A percentile compares a stretch with the other conserved stretches of the same genome.
Evolutionary conservation across 176 grass and related monocot species (phyloP).

Genomic region (Aegilops bicornis): DNA sequence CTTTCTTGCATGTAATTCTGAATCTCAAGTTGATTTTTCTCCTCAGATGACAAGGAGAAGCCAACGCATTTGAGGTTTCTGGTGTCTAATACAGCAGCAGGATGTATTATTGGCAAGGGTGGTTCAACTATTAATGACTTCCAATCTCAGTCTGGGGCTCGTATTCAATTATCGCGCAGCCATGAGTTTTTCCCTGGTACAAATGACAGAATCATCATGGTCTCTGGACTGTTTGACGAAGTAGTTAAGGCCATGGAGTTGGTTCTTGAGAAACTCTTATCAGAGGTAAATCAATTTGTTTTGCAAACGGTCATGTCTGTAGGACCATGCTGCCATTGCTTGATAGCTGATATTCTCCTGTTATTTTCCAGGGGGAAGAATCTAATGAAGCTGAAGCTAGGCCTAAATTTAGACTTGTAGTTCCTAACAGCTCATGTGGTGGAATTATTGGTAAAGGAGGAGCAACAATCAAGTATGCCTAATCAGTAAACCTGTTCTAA

Average conservation of each 20-base stretch:
- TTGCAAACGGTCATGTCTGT: neutral
- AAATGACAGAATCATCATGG: constrained; percentile 94
- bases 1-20: neutral
- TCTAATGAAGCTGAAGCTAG: constrained; percentile 75
- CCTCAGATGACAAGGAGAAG: constrained; percentile 65
- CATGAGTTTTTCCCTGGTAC: constrained; percentile 97
- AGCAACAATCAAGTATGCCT: constrained; percentile 88
- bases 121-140: constrained; percentile 96
- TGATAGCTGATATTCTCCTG: constrained; percentile 26
- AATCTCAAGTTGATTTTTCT: neutral
- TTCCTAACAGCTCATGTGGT: constrained; percentile 95
- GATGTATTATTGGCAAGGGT: constrained; percentile 96
- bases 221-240: constrained; percentile 83
- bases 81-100: constrained; percentile 90
- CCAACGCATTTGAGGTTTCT: constrained; percentile 85
- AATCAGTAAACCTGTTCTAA: neutral
- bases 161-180: constrained; percentile 92
- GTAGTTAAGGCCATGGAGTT: constrained; percentile 93
- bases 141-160: constrained; percentile 85
- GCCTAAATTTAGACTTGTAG: constrained; percentile 86
- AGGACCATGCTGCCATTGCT: neutral
- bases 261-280: constrained; percentile 86
- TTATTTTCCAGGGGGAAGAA: constrained; percentile 75
- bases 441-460: constrained; percentile 99
- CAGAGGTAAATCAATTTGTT: constrained; percentile 56